Evolutionary conservation across 257 asterid species (phyloP).

Genomic region (Plectranthus barbatus): DNA sequence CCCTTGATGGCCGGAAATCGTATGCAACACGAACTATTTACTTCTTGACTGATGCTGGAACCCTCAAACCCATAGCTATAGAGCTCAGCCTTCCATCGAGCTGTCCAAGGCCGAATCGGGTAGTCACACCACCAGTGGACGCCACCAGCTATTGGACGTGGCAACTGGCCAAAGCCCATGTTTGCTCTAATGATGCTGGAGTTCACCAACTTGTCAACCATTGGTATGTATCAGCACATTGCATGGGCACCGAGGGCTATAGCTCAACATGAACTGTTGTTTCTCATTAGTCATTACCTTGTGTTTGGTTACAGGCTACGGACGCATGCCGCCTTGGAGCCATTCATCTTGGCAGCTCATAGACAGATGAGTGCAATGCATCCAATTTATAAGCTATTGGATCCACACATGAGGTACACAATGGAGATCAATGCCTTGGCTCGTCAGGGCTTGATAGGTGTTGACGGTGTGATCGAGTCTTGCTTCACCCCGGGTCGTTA

Average conservation of each 20-base stretch:
- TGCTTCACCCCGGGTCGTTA: constrained; percentile 96
- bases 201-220: constrained; percentile 96
- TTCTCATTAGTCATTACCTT: not conserved
- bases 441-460: constrained; percentile 66
- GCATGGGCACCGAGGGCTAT: not conserved
- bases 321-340: constrained; percentile 83
- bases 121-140: constrained; percentile 65
- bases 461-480: constrained; percentile 84
- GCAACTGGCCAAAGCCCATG: constrained; percentile 91
- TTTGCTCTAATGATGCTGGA: constrained; percentile 96
- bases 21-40: constrained; percentile 83
- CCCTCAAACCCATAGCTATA: constrained; percentile 82
- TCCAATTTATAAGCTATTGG: constrained; percentile 84
- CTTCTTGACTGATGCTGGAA: constrained; percentile 61
- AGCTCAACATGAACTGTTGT: not conserved
- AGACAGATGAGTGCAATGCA: constrained; percentile 96
- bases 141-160: constrained; percentile 82
- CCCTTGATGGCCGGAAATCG: constrained; percentile 83
- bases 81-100: constrained; percentile 75
- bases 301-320: constrained; percentile 50
- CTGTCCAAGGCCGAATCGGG: constrained; percentile 50
- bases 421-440: constrained; percentile 89
- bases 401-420: constrained; percentile 97
- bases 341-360: constrained; percentile 87
- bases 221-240: constrained; percentile 41